phyloP scores from a whole-genome alignment of 1,284 basidiomycete genomes.

The Apiotrichum sp. region DNA sequence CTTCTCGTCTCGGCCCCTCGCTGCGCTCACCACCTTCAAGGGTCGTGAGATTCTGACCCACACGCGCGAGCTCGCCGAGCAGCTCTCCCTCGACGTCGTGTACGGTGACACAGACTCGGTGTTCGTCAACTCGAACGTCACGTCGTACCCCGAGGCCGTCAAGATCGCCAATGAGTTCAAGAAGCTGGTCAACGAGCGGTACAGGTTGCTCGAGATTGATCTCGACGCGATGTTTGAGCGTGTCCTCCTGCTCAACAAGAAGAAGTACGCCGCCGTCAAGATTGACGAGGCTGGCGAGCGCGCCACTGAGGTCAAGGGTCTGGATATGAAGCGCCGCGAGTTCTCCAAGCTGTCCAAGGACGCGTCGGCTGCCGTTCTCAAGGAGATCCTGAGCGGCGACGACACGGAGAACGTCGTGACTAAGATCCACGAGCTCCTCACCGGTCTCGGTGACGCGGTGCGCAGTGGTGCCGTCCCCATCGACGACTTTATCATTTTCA shows the following conservation, averaged over 20 bases:
- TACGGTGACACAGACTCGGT: constrained; percentile 99
- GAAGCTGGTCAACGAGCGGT: constrained; percentile 91
- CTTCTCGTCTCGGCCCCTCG: constrained; percentile 94
- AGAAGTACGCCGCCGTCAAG: constrained; percentile 97
- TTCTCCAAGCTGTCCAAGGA: constrained; percentile 88
- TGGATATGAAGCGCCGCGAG: constrained; percentile 98
- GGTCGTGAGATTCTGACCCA: constrained; percentile 95
- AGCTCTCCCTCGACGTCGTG: constrained; percentile 81
- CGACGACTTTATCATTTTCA: constrained; percentile 92
- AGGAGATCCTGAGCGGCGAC: constrained; percentile 86
- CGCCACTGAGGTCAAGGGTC: constrained; percentile 85
- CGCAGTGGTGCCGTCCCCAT: constrained; percentile 68
- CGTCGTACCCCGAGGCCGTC: constrained; percentile 77
- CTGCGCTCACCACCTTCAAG: constrained; percentile 94
- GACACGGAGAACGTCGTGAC: constrained; percentile 83
- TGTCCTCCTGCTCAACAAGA: constrained; percentile 91
- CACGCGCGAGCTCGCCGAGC: constrained; percentile 88
- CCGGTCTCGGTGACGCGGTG: constrained; percentile 66
- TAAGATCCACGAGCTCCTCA: constrained; percentile 87
- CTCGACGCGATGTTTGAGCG: constrained; percentile 92
- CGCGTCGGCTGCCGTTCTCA: constrained; percentile 81
- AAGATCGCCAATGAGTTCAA: constrained; percentile 91
- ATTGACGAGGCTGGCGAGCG: constrained; percentile 72
- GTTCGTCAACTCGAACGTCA: constrained; percentile 95
- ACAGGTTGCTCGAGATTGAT: constrained; percentile 93